These are phyloP conservation scores for Magnaporthiopsis incrustans DNA, from an alignment of 2,329 filamentous ascomycete species.

Conservation along the genomic window DNA sequence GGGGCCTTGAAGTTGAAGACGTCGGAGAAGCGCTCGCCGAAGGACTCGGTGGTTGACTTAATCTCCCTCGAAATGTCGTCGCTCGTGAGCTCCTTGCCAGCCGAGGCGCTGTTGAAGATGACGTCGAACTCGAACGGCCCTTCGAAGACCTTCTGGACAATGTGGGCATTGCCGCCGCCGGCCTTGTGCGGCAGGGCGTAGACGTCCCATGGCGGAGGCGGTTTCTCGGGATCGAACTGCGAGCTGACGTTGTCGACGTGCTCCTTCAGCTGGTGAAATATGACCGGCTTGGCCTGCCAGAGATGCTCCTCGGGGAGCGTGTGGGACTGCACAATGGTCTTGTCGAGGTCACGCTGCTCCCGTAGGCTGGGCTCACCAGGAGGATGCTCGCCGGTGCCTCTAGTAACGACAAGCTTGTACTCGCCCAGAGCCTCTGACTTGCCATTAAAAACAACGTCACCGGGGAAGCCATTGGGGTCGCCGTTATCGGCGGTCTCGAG, in stretches of 20 bases:
- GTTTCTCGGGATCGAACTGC: slow-evolving; percentile 46
- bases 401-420: slow-evolving; percentile 71
- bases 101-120: slow-evolving; percentile 74
- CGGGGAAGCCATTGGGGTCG: slow-evolving; percentile 39
- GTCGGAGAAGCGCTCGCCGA: slow-evolving; percentile 65
- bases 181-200: slow-evolving; percentile 70
- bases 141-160: slow-evolving; percentile 86
- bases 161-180: slow-evolving; percentile 68
- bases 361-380: slow-evolving; percentile 59
- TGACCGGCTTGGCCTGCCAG: slow-evolving; percentile 71
- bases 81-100: slow-evolving; percentile 43
- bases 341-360: slow-evolving; percentile 62
- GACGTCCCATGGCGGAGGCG: slow-evolving; percentile 76
- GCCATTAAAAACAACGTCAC: slow-evolving; percentile 63
- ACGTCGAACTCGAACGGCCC: slow-evolving; percentile 91
- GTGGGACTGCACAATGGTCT: slow-evolving; percentile 68
- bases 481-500: slow-evolving; percentile 52
- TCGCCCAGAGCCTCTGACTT: slow-evolving; percentile 64
- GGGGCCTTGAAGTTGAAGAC: slow-evolving; percentile 68
- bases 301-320: slow-evolving; percentile 56
- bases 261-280: slow-evolving; percentile 46
- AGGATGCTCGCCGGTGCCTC: slow-evolving; percentile 56
- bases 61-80: slow-evolving; percentile 66
- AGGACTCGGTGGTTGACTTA: slow-evolving; percentile 51
- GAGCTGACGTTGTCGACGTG: slow-evolving; percentile 41